phyloP scores from a whole-genome alignment of 2,329 filamentous ascomycete species.

The Pseudocercospora pini-densiflorae region DNA sequence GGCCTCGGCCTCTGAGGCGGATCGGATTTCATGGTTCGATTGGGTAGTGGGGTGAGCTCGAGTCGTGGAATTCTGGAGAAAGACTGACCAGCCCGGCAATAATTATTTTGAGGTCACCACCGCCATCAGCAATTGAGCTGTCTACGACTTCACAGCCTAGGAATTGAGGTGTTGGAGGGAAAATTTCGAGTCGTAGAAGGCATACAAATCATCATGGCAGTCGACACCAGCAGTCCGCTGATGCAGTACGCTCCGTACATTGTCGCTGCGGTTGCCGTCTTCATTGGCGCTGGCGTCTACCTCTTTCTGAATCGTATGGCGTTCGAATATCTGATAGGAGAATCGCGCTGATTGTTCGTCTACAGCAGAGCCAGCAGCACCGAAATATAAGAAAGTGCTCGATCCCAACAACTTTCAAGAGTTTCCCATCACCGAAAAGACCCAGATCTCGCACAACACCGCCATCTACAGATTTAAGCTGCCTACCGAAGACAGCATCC shows the following conservation, averaged over 20 bases:
- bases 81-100: not conserved
- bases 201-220: not conserved
- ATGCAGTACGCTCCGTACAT: constrained; percentile 18
- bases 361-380: constrained; percentile 14
- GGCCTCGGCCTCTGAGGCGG: not conserved
- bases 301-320: constrained; percentile 23
- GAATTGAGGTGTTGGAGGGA: not conserved
- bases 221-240: constrained; percentile 13
- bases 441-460: constrained; percentile 94
- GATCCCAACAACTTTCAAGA: constrained; percentile 88
- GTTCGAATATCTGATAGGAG: not conserved
- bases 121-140: not conserved
- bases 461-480: constrained; percentile 98
- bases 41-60: not conserved
- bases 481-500: constrained; percentile 75
- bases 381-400: constrained; percentile 79
- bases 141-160: not conserved
- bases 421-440: constrained; percentile 94
- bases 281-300: constrained; percentile 23
- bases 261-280: constrained; percentile 19
- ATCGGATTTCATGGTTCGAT: not conserved
- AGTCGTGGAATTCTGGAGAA: too few species aligned
- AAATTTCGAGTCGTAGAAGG: not conserved
- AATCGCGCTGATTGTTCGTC: not conserved
- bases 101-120: not conserved